phyloP scores from a whole-genome alignment of 495 filamentous ascomycete species.

The Achaetomiella virescens region DNA sequence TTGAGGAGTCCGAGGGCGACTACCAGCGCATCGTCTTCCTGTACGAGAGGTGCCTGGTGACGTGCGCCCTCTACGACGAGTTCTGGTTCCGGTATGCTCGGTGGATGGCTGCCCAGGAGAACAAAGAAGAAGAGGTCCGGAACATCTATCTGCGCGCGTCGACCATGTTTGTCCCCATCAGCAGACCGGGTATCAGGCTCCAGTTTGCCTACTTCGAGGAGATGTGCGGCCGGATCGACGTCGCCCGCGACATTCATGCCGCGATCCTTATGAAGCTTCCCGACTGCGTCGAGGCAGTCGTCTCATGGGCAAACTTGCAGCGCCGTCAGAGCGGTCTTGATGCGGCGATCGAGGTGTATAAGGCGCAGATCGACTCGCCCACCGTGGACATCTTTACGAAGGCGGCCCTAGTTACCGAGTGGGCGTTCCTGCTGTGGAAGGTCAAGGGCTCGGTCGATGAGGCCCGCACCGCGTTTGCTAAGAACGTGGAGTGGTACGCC shows the following conservation, averaged over 20 bases:
- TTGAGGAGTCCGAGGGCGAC: constrained; percentile 82
- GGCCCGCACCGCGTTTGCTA: constrained; percentile 77
- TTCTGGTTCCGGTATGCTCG: constrained; percentile 97
- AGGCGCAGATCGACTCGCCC: constrained; percentile 66
- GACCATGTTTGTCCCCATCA: constrained; percentile 79
- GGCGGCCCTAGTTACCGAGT: constrained; percentile 80
- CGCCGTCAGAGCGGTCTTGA: constrained; percentile 80
- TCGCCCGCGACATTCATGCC: constrained; percentile 76
- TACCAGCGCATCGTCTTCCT: constrained; percentile 71
- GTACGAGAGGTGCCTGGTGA: constrained; percentile 90
- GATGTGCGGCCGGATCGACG: constrained; percentile 63
- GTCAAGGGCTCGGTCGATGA: constrained; percentile 79
- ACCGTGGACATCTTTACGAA: constrained; percentile 72
- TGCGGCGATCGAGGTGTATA: constrained; percentile 80
- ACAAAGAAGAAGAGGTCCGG: constrained; percentile 85
- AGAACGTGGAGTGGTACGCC: constrained; percentile 77
- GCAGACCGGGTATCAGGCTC: constrained; percentile 68
- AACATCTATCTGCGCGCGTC: constrained; percentile 88
- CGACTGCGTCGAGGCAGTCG: constrained; percentile 78
- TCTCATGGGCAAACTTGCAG: constrained; percentile 81
- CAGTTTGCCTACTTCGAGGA: constrained; percentile 96
- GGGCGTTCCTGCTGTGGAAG: constrained; percentile 86
- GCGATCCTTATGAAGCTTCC: constrained; percentile 63
- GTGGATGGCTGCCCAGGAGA: constrained; percentile 82
- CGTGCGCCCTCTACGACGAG: constrained; percentile 90